Evolutionary conservation across 495 filamentous ascomycete species (phyloP).

Genomic region (Penicillium coffeae): DNA sequence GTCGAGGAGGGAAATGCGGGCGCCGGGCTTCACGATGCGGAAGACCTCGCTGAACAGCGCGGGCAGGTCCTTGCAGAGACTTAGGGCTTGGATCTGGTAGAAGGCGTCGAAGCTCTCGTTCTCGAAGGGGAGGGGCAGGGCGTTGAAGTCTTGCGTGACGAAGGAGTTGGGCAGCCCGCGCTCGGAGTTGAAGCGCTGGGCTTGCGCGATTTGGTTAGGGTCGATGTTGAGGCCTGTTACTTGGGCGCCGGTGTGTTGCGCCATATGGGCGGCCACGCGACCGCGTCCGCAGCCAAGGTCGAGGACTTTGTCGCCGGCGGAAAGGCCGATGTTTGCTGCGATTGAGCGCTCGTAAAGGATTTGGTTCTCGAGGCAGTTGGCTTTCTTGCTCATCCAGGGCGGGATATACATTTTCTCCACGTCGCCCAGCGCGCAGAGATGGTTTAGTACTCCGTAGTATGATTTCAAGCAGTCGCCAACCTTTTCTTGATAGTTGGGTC

Average conservation of each 20-base stretch:
- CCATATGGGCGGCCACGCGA: conserved; percentile 60
- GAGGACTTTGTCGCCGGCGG: conserved; percentile 48
- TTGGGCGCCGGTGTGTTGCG: conserved; percentile 48
- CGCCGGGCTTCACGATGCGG: conserved; percentile 55
- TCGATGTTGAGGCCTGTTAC: conserved; percentile 63
- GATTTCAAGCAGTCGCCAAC: conserved; percentile 57
- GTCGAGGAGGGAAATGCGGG: conserved; percentile 54
- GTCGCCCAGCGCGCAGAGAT: conserved; percentile 61
- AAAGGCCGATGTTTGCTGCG: conserved; percentile 49
- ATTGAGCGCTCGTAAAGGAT: conserved; percentile 59
- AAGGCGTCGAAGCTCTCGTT: conserved; percentile 57
- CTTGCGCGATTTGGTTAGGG: conserved; percentile 57
- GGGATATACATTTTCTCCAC: conserved; percentile 70
- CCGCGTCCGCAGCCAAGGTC: conserved; percentile 61
- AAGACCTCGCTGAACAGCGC: conserved; percentile 52
- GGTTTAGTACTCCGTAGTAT: conserved; percentile 62
- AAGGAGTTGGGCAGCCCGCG: conserved; percentile 51
- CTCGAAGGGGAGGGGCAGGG: conserved; percentile 54
- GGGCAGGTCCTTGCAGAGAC: conserved; percentile 54
- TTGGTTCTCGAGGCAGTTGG: conserved; percentile 49
- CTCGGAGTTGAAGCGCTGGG: conserved; percentile 46
- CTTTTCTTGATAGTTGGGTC: conserved; percentile 53
- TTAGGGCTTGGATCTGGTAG: conserved; percentile 63
- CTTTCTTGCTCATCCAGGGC: conserved; percentile 56
- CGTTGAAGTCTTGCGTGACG: conserved; percentile 55